Conservation (phyloP, 1,284 basidiomycete genomes). For the Tranzscheliella williamsii region DNA sequence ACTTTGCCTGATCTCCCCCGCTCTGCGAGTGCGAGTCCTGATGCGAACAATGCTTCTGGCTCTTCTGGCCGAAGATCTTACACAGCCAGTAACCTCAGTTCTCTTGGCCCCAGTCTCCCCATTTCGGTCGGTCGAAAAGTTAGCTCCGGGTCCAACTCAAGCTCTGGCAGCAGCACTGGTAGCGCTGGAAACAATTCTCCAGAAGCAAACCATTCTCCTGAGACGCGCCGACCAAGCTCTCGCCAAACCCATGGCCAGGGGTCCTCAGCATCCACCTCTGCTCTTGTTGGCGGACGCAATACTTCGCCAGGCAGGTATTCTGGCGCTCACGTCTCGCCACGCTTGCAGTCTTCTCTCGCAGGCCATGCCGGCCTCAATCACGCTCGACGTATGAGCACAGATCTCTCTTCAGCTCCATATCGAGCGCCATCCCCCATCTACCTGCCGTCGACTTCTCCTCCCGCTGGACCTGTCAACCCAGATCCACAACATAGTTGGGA, state of each 20-base stretch:
- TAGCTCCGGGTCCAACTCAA: conserved; percentile 19
- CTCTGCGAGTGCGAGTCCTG: too few species aligned
- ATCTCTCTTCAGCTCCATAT: conserved; percentile 10
- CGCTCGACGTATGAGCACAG: conserved; percentile 20
- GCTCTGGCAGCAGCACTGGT: conserved; percentile 11
- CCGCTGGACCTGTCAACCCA: conserved; percentile 20
- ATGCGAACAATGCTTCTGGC: too few species aligned
- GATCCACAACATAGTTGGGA: conserved; percentile 47
- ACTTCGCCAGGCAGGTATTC: conserved; percentile 39
- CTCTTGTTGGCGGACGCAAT: conserved; percentile 15
- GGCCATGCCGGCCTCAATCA: conserved; percentile 19
- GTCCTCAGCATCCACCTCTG: conserved; percentile 8
- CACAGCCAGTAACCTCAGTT: too few species aligned
- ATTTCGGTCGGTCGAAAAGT: conserved; percentile 4
- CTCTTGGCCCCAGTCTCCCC: neutral
- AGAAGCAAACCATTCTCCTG: conserved; percentile 15
- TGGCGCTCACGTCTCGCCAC: conserved; percentile 39
- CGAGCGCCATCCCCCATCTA: conserved; percentile 35
- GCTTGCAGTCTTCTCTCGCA: conserved; percentile 40
- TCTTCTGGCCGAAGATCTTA: too few species aligned
- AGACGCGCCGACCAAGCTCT: conserved; percentile 8
- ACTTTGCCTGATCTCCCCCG: too few species aligned
- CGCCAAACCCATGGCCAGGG: conserved; percentile 18
- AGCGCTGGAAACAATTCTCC: conserved; percentile 24
- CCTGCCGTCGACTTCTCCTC: conserved; percentile 21